phyloP scores from a whole-genome alignment of 2,329 filamentous ascomycete species.

The Aspergillus sp. region DNA sequence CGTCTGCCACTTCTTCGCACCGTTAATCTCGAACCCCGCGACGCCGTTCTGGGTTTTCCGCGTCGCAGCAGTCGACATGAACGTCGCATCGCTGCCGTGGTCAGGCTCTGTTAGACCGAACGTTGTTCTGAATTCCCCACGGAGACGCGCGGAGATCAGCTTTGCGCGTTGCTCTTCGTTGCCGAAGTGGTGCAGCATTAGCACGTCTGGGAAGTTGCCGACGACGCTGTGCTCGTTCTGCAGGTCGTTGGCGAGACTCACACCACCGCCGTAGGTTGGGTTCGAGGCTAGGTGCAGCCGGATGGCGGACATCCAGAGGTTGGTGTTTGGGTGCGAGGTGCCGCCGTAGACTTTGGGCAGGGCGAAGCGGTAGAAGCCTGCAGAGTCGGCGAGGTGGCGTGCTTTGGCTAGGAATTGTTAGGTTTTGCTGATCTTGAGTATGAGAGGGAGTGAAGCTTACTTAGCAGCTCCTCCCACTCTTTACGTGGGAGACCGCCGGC shows the following conservation, averaged over 20 bases:
- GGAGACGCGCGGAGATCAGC: slow-evolving; percentile 54
- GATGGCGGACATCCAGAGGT: slow-evolving; percentile 65
- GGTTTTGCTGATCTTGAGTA: neutral
- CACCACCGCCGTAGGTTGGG: slow-evolving; percentile 38
- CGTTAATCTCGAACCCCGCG: slow-evolving; percentile 51
- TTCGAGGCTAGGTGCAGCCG: slow-evolving; percentile 60
- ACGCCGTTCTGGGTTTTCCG: slow-evolving; percentile 32
- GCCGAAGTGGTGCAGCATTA: slow-evolving; percentile 64
- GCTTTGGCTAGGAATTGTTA: slow-evolving; percentile 36
- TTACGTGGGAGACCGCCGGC: slow-evolving; percentile 55
- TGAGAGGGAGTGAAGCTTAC: neutral
- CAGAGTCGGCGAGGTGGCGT: slow-evolving; percentile 54
- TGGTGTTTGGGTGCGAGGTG: slow-evolving; percentile 42
- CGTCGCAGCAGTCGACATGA: slow-evolving; percentile 58
- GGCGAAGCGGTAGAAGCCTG: slow-evolving; percentile 61
- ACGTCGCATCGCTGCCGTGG: slow-evolving; percentile 64
- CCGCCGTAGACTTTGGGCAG: slow-evolving; percentile 59
- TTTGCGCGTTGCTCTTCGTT: slow-evolving; percentile 54
- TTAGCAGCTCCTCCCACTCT: slow-evolving; percentile 57
- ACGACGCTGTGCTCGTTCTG: slow-evolving; percentile 65
- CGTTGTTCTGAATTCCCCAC: slow-evolving; percentile 56
- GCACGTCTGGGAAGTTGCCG: slow-evolving; percentile 62
- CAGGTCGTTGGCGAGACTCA: slow-evolving; percentile 63
- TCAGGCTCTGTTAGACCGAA: slow-evolving; percentile 64
- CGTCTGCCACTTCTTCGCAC: slow-evolving; percentile 66